phyloP scores from a whole-genome alignment of 805 yeast genomes.

The Cyberlindnera maclurae region DNA sequence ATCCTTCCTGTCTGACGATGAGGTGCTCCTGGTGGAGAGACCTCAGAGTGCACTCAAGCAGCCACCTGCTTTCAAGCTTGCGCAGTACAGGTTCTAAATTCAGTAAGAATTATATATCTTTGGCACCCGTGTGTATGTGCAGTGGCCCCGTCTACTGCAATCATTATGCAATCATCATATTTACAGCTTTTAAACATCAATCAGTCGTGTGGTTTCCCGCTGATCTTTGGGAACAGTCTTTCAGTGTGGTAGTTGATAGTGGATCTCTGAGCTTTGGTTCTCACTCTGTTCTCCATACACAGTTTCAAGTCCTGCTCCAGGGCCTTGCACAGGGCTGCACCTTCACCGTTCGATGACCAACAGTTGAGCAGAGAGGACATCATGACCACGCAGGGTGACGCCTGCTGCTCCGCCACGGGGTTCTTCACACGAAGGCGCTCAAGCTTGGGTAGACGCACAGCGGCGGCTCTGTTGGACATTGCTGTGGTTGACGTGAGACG shows the following conservation, averaged over 20 bases:
- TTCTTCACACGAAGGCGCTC: conserved; percentile 67
- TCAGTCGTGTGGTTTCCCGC: conserved; percentile 40
- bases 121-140: neutral
- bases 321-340: conserved; percentile 55
- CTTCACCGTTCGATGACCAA: conserved; percentile 95
- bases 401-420: conserved; percentile 47
- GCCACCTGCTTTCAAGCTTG: conserved; percentile 59
- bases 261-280: conserved; percentile 26
- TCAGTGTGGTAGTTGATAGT: conserved; percentile 49
- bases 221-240: conserved; percentile 40
- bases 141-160: neutral
- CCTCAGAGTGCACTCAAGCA: conserved; percentile 52
- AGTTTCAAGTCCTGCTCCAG: conserved; percentile 63
- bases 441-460: conserved; percentile 57
- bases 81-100: conserved; percentile 41
- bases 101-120: neutral
- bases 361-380: conserved; percentile 86
- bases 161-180: neutral
- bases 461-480: conserved; percentile 30
- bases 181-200: neutral
- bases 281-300: conserved; percentile 50
- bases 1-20: conserved; percentile 23
- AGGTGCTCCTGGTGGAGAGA: conserved; percentile 66
- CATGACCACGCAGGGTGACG: conserved; percentile 69
- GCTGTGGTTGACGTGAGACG: conserved; percentile 2